These are phyloP conservation scores for Tetracladium setigerum DNA, from an alignment of 495 filamentous ascomycete genomes.

Conservation along the genomic window DNA sequence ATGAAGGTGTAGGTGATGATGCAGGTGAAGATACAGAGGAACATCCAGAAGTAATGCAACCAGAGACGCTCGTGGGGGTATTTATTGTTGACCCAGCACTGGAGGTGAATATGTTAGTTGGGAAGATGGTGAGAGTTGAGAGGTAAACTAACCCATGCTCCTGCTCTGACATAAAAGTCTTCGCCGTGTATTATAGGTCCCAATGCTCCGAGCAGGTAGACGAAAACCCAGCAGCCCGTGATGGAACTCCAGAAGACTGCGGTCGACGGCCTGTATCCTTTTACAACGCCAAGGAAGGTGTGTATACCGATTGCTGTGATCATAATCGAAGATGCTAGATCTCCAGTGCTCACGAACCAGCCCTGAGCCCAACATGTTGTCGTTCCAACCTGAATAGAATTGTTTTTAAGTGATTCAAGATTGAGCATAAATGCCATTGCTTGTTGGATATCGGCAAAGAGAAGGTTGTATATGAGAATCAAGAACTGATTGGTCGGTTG, in stretches of 20 bases:
- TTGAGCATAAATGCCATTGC: slow-evolving; percentile 60
- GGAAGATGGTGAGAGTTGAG: neutral
- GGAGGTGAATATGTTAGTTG: slow-evolving; percentile 9
- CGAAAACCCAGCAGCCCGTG: slow-evolving; percentile 48
- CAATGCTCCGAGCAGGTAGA: slow-evolving; percentile 48
- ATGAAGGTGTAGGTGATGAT: slow-evolving; percentile 57
- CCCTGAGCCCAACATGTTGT: slow-evolving; percentile 62
- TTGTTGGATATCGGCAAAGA: slow-evolving; percentile 69
- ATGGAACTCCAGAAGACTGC: slow-evolving; percentile 43
- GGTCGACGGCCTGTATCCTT: slow-evolving; percentile 48
- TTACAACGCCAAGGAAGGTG: slow-evolving; percentile 58
- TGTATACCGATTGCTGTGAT: slow-evolving; percentile 64
- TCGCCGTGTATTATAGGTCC: slow-evolving; percentile 42
- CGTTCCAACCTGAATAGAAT: slow-evolving; percentile 48
- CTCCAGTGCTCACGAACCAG: slow-evolving; percentile 63
- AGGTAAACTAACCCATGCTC: slow-evolving; percentile 48
- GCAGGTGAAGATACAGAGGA: slow-evolving; percentile 58
- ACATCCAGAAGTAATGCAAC: slow-evolving; percentile 77
- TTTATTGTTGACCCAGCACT: slow-evolving; percentile 65
- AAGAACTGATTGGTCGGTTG: slow-evolving; percentile 56
- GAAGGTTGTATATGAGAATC: slow-evolving; percentile 63
- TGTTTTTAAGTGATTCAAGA: slow-evolving; percentile 46
- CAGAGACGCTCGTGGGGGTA: slow-evolving; percentile 57
- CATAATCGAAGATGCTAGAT: slow-evolving; percentile 62
- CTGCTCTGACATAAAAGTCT: slow-evolving; percentile 54